Base-by-base conservation (phyloP, 2,329 filamentous ascomycete species). In the Epichloe amarillans region DNA sequence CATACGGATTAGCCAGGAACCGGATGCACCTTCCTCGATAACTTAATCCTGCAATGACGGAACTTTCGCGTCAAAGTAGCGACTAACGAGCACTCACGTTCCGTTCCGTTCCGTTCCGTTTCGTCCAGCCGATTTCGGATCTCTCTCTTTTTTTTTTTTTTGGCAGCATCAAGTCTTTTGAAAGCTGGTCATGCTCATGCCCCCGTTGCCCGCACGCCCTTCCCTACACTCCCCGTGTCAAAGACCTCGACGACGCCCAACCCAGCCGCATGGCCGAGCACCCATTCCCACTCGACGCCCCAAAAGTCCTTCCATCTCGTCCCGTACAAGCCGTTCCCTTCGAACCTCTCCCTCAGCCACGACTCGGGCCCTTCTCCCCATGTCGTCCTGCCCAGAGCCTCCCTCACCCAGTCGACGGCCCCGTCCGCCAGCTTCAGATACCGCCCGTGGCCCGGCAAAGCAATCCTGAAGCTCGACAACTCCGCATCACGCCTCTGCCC, bases 161-260 rank as follows among this genome's bases (percentile, higher is more conserved):
- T 23, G 5, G 21, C 21, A 23, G 21, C 21, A 23, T 23, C 23
- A 23, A 21, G 23, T 23, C 23, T 23, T 23, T 23, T 6, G 5
- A 6, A 23, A 6, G 6, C 6, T 23, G 3, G 19, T 46, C 55
- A 56, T n/a, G 46, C 55, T n/a, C n/a, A n/a, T n/a, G n/a, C n/a
- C 53, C 63, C 65, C 51, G 74, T 50, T 47, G 66, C 65, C 56
- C 80, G 72, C 52, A 87, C 75, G 11, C 79, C 85, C 53, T 76
- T 72, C 1, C 85, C 85, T n/a, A 88, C 83, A 58, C 79, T 84
- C 14, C 82, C 74, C 12, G 85, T 89, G 60, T 87, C 79, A 63
- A 90, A 90, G 14, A 86, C 67, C 65, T 90, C 85, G 4, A 88
- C 75, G 15, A 83, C 61, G 1, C 86, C 86, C 30, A 80, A 72